Evolutionary conservation across 2,329 filamentous ascomycete genomes (phyloP).

Genomic region (Pyricularia sp.): DNA sequence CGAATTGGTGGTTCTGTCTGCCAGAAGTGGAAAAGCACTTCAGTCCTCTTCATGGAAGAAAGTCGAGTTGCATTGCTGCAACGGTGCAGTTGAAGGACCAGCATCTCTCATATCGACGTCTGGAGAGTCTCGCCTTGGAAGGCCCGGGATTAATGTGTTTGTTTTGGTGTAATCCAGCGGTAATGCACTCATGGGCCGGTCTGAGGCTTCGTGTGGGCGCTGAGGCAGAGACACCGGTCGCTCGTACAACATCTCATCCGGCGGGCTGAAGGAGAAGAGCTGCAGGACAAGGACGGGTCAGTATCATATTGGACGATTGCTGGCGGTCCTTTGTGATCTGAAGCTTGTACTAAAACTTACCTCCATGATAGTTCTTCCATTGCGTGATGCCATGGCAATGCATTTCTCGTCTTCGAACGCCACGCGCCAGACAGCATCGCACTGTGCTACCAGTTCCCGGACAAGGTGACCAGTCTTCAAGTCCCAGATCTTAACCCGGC

Average conservation of each 20-base stretch:
- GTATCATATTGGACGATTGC: not conserved
- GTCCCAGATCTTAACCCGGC: conserved; percentile 98
- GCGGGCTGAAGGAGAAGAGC: conserved; percentile 94
- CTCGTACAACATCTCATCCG: conserved; percentile 55
- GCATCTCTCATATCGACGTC: conserved; percentile 50
- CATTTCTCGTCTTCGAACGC: conserved; percentile 98
- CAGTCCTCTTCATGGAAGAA: conserved; percentile 35
- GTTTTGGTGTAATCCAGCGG: conserved; percentile 32
- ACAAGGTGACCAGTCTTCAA: conserved; percentile 84
- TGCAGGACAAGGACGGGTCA: conserved; percentile 22
- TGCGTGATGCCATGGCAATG: conserved; percentile 83
- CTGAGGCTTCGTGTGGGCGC: conserved; percentile 32
- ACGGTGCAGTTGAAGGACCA: conserved; percentile 43
- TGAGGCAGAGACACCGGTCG: conserved; percentile 40
- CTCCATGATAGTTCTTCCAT: conserved; percentile 92
- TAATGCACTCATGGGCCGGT: conserved; percentile 42
- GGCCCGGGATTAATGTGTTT: conserved; percentile 18
- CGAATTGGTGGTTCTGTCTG: not conserved
- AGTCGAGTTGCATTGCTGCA: conserved; percentile 34
- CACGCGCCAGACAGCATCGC: conserved; percentile 94
- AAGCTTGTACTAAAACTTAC: conserved; percentile 39
- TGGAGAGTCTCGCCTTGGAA: conserved; percentile 26
- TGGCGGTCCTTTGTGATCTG: not conserved
- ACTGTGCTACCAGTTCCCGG: conserved; percentile 80
- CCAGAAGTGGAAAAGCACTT: not conserved